Evolutionary conservation across 257 asterid species (phyloP).

Genomic region (Mentha longifolia): DNA sequence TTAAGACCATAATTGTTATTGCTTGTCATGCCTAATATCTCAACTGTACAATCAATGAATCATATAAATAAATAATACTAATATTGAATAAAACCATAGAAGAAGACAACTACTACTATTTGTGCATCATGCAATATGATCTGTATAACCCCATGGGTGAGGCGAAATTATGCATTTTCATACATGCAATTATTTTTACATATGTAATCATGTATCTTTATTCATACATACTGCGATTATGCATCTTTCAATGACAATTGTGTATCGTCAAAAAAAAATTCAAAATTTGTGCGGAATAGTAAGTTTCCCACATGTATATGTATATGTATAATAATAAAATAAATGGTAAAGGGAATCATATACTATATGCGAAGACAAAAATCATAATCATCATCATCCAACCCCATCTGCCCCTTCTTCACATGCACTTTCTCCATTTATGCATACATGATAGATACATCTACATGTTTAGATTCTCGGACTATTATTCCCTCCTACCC

Average conservation of each 20-base stretch:
- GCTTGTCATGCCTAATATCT: slow-evolving; percentile 43
- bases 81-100: neutral
- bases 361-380: slow-evolving; percentile 46
- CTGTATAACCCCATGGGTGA: slow-evolving; percentile 27
- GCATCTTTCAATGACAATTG: too few species aligned
- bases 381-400: slow-evolving; percentile 34
- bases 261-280: too few species aligned
- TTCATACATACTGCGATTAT: too few species aligned
- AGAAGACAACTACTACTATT: slow-evolving; percentile 28
- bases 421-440: slow-evolving; percentile 55
- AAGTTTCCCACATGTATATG: neutral
- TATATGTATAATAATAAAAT: neutral
- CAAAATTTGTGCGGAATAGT: too few species aligned
- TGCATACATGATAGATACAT: slow-evolving; percentile 46
- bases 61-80: neutral
- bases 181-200: too few species aligned
- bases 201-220: too few species aligned
- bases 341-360: slow-evolving; percentile 25
- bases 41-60: slow-evolving; percentile 21
- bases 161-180: too few species aligned
- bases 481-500: slow-evolving; percentile 41
- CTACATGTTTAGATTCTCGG: slow-evolving; percentile 44
- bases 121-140: slow-evolving; percentile 30
- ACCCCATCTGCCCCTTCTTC: slow-evolving; percentile 36
- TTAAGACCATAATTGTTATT: slow-evolving; percentile 36